A percentile compares a stretch with the other conserved stretches of the same genome.
These are phyloP conservation scores for Paecilomyces formosus DNA, from an alignment of 2,329 filamentous ascomycete genomes.

Conservation along the genomic window DNA sequence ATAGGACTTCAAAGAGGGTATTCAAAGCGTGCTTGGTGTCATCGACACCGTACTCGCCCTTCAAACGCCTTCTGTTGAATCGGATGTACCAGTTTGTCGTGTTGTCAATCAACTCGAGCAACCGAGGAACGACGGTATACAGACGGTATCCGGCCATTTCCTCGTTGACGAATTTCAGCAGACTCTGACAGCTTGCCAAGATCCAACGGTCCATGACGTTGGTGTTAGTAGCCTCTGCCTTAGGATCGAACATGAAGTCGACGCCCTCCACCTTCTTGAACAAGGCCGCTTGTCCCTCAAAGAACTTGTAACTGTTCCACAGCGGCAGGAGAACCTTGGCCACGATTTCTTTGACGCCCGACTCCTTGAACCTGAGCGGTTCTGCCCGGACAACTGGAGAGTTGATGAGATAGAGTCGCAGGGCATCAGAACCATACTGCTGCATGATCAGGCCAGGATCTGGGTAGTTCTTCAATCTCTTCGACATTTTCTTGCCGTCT, in stretches of 20 bases:
- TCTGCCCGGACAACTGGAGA: conserved; percentile 90
- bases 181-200: conserved; percentile 80
- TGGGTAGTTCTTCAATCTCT: conserved; percentile 92
- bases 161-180: conserved; percentile 83
- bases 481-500: conserved; percentile 98
- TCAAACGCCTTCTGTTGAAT: conserved; percentile 84
- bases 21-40: conserved; percentile 89
- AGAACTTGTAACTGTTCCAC: conserved; percentile 98
- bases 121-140: conserved; percentile 84
- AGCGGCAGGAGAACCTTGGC: conserved; percentile 82
- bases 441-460: conserved; percentile 77
- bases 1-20: conserved; percentile 88
- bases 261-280: conserved; percentile 77
- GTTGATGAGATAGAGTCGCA: conserved; percentile 94
- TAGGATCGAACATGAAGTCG: conserved; percentile 71
- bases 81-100: conserved; percentile 99
- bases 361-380: conserved; percentile 82
- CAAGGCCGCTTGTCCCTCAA: conserved; percentile 76
- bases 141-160: conserved; percentile 79
- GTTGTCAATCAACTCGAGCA: conserved; percentile 81
- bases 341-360: conserved; percentile 89
- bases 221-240: conserved; percentile 64
- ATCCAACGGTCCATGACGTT: conserved; percentile 98
- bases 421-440: conserved; percentile 83
- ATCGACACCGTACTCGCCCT: conserved; percentile 77